These are phyloP conservation scores for Knoxdaviesia proteae DNA, from an alignment of 2,329 filamentous ascomycete genomes.

Conservation along the genomic window DNA sequence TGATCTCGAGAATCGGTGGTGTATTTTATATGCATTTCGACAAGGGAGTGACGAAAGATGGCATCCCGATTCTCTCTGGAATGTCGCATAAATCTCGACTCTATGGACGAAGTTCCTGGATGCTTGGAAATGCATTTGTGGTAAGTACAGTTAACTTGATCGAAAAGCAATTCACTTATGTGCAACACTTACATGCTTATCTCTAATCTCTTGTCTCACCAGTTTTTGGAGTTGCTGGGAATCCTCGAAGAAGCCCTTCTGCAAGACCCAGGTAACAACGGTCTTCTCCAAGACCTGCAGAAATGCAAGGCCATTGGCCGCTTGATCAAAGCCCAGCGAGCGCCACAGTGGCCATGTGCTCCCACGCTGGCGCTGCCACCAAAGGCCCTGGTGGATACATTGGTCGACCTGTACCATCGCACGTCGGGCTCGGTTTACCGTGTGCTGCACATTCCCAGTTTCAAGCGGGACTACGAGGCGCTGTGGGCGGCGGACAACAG, in stretches of 20 bases:
- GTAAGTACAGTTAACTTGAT: constrained; percentile 13
- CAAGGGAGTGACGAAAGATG: no score
- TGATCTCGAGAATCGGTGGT: no score
- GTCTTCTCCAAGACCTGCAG: constrained; percentile 12
- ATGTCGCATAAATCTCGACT: constrained; percentile 32
- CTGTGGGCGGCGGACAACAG: constrained; percentile 18
- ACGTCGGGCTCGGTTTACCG: constrained; percentile 26
- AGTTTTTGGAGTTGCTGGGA: constrained; percentile 23
- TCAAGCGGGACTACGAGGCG: constrained; percentile 24
- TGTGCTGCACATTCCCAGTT: constrained; percentile 29
- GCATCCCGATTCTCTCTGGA: no score
- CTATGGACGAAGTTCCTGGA: constrained; percentile 36
- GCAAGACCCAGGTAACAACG: no score
- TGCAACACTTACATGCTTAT: neutral
- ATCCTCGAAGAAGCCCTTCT: constrained; percentile 3
- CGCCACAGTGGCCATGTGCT: constrained; percentile 24
- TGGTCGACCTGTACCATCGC: constrained; percentile 27
- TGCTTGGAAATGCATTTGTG: constrained; percentile 21
- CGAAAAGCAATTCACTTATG: no score
- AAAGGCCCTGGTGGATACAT: constrained; percentile 19
- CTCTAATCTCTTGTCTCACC: constrained; percentile 2
- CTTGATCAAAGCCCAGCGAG: constrained; percentile 26
- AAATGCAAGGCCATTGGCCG: constrained; percentile 31
- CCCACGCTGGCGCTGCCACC: constrained; percentile 23
- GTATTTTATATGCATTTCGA: no score